Evolutionary conservation across 2,329 filamentous ascomycete species (phyloP).

Genomic region (Colletotrichum truncatum): DNA sequence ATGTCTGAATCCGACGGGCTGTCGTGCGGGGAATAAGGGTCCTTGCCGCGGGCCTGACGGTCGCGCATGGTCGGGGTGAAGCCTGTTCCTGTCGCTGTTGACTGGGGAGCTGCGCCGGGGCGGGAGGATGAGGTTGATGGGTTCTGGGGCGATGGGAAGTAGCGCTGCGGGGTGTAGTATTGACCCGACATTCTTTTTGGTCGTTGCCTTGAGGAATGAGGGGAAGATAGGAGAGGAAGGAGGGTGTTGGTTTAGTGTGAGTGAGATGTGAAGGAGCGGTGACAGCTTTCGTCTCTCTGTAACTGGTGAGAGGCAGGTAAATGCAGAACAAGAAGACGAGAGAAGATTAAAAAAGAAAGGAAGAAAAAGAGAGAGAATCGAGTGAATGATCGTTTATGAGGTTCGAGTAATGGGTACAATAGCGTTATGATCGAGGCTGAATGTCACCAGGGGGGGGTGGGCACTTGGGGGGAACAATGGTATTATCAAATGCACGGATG

Average conservation of each 20-base stretch:
- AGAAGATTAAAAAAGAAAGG: not conserved
- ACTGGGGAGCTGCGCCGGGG: slow-evolving; percentile 40
- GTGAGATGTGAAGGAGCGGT: not conserved
- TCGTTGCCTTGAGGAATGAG: not conserved
- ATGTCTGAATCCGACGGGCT: slow-evolving; percentile 43
- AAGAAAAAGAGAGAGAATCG: not conserved
- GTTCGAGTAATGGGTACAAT: not conserved
- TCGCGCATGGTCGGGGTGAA: slow-evolving; percentile 65
- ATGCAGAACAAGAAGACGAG: no score
- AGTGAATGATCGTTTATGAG: not conserved
- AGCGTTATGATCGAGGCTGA: not conserved
- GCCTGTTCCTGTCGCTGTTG: slow-evolving; percentile 32
- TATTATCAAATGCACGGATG: slow-evolving; percentile 7
- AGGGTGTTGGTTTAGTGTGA: not conserved
- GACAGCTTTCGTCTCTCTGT: no score
- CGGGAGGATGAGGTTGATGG: slow-evolving; percentile 12
- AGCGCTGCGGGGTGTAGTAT: slow-evolving; percentile 26
- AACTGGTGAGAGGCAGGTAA: no score
- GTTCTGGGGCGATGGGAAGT: slow-evolving; percentile 18
- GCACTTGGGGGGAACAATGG: not conserved
- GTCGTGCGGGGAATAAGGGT: slow-evolving; percentile 53
- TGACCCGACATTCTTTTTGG: slow-evolving; percentile 4
- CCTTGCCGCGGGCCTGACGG: slow-evolving; percentile 66
- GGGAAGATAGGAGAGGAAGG: not conserved
- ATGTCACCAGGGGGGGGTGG: not conserved